These are phyloP conservation scores for Punctularia strigosozonata DNA, from an alignment of 768 basidiomycete species.

Conservation along the genomic window DNA sequence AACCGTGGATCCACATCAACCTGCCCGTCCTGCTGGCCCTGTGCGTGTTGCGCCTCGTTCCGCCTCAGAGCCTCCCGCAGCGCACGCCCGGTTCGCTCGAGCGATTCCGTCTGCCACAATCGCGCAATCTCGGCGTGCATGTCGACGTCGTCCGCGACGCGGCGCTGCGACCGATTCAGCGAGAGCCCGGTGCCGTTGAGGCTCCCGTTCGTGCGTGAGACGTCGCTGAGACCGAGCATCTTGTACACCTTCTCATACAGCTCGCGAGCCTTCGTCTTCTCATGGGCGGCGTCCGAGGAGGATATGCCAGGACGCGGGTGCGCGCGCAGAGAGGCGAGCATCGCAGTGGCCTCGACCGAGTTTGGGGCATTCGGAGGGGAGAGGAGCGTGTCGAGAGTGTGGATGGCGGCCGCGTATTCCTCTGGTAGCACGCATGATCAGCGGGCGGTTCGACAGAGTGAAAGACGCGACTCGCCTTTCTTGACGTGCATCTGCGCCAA, in stretches of 20 bases:
- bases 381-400: conserved; percentile 69
- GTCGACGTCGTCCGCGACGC: conserved; percentile 67
- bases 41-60: conserved; percentile 38
- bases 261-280: conserved; percentile 65
- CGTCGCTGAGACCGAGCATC: conserved; percentile 47
- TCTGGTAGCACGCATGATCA: conserved; percentile 29
- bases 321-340: conserved; percentile 84
- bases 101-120: conserved; percentile 74
- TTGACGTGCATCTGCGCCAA: conserved; percentile 81
- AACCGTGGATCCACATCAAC: conserved; percentile 60
- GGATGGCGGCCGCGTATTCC: conserved; percentile 76
- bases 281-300: conserved; percentile 57
- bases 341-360: conserved; percentile 74
- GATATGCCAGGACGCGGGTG: conserved; percentile 73
- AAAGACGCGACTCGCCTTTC: conserved; percentile 40
- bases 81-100: conserved; percentile 63
- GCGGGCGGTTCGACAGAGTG: background rate
- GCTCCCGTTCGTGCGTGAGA: conserved; percentile 33
- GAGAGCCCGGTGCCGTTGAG: conserved; percentile 23
- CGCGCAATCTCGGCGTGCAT: conserved; percentile 87
- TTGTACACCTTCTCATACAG: conserved; percentile 69
- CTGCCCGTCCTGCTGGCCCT: too few relatives aligned
- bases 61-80: conserved; percentile 64
- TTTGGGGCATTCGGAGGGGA: conserved; percentile 52
- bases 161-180: conserved; percentile 27